Percentiles rank a stretch among this genome's conserved stretches.
Evolutionary conservation across 1,139 yeast genomes (phyloP).

Genomic region (Petasospora fabianii): DNA sequence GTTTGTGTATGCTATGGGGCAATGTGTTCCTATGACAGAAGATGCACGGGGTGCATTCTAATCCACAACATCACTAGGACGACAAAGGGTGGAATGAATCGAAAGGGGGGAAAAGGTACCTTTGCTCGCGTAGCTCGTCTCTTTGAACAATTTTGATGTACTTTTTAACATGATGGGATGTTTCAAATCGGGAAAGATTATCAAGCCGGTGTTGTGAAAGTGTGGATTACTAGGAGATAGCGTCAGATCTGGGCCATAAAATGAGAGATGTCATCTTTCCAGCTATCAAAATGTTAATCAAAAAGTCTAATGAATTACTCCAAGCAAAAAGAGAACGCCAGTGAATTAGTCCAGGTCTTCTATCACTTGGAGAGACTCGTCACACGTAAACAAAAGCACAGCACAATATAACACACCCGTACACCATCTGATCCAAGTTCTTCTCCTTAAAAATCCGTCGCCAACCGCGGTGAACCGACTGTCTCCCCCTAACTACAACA

Average conservation of each 20-base stretch:
- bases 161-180: constrained; percentile 16
- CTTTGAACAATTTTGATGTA: constrained; percentile 10
- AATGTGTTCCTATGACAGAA: background rate
- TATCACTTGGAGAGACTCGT: no score
- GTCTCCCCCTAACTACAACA: background rate
- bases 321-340: no score
- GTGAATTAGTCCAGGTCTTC: no score
- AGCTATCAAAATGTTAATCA: no score
- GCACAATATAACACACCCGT: no score
- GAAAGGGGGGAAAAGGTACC: no score
- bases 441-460: no score
- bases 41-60: background rate
- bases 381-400: no score
- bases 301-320: no score
- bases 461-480: constrained; percentile 5
- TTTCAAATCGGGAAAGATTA: constrained; percentile 23
- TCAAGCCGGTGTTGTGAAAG: background rate
- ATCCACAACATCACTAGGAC: background rate
- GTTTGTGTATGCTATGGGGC: no score
- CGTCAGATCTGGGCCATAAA: background rate
- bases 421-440: no score
- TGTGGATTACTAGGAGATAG: background rate
- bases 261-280: no score
- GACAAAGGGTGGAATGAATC: background rate
- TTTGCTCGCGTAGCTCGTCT: background rate